These are phyloP conservation scores for Moringa oleifera DNA, from an alignment of 345 rosid genomes.

Conservation along the genomic window DNA sequence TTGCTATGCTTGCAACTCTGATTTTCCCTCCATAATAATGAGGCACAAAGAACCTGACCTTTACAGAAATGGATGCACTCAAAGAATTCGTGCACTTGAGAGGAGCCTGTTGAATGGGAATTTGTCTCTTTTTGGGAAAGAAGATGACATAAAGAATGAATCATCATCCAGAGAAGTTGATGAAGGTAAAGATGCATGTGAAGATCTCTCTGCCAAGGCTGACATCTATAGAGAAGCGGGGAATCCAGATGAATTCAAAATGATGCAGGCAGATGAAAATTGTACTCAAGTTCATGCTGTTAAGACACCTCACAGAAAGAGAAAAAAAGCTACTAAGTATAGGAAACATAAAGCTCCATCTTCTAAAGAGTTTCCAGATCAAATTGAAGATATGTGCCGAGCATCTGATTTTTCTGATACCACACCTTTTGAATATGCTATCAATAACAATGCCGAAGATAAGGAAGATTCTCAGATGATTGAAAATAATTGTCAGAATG, in stretches of 20 bases:
- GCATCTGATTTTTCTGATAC: conserved; percentile 13
- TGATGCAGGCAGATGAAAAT: conserved; percentile 11
- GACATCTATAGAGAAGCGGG: conserved; percentile 24
- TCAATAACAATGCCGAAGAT: conserved; percentile 13
- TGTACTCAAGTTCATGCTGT: conserved; percentile 13
- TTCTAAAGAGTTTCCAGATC: conserved; percentile 9
- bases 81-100: conserved; percentile 53
- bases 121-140: conserved; percentile 29
- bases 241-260: conserved; percentile 20
- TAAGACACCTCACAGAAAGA: conserved; percentile 26
- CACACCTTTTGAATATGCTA: conserved; percentile 8
- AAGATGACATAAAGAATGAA: conserved; percentile 22
- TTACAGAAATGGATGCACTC: conserved; percentile 46
- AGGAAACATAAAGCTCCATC: conserved; percentile 20
- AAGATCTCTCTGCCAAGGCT: conserved; percentile 7
- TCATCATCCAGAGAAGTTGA: conserved; percentile 15
- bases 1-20: conserved; percentile 42
- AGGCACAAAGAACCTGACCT: conserved; percentile 57
- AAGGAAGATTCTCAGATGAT: conserved; percentile 14
- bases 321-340: conserved; percentile 38
- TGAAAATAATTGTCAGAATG: conserved; percentile 22
- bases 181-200: conserved; percentile 14
- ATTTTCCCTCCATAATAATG: conserved; percentile 63
- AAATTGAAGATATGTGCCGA: conserved; percentile 12
- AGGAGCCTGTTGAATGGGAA: conserved; percentile 32